Conservation (phyloP, 1,284 basidiomycete species). For the Boletus austroedulis region DNA sequence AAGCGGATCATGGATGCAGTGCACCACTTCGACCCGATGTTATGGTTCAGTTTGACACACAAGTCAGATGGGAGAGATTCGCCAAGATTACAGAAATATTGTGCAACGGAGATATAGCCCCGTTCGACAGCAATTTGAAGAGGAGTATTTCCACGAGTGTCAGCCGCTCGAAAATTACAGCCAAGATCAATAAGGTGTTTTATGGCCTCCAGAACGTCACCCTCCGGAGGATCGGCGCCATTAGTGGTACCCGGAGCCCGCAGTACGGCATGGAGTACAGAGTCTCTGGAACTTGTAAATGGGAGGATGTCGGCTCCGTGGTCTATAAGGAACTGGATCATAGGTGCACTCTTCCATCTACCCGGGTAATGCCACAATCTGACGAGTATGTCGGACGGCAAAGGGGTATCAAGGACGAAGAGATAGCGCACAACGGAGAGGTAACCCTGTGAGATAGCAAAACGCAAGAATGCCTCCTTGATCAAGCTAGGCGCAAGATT, state of each 20-base stretch:
- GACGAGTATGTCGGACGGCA: not conserved
- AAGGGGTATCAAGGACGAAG: not conserved
- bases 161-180: not conserved
- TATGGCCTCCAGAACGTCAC: not conserved
- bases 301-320: not conserved
- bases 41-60: not conserved
- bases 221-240: not conserved
- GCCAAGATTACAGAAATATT: not conserved
- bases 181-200: not conserved
- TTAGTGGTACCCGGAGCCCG: not conserved
- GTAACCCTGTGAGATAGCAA: not conserved
- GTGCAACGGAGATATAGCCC: not conserved
- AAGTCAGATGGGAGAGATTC: not conserved
- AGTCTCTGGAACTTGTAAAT: not conserved
- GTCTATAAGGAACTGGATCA: not conserved
- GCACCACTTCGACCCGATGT: not conserved
- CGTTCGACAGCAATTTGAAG: not conserved
- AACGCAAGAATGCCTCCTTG: not conserved
- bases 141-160: not conserved
- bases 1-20: not conserved
- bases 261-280: not conserved
- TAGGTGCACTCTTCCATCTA: not conserved
- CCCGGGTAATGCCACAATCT: not conserved
- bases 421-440: not conserved
- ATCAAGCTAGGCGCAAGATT: not conserved